phyloP scores from a whole-genome alignment of 176 grass and related monocot species.

The Aegilops sharonensis region DNA sequence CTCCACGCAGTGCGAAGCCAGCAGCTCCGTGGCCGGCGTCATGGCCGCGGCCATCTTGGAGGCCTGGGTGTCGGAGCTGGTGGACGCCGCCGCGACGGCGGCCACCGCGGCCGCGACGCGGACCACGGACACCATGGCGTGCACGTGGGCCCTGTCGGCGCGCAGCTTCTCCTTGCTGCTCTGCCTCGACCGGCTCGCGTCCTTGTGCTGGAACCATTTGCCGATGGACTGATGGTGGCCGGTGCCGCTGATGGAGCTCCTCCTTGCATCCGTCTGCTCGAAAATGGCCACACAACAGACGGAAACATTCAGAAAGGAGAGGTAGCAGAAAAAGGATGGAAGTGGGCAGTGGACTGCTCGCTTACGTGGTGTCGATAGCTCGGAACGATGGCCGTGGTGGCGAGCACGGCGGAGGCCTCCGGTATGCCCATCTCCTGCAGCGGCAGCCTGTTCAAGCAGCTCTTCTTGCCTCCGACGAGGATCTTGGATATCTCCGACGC shows the following conservation, averaged over 20 bases:
- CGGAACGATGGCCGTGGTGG: conserved; percentile 31
- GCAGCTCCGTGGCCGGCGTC: conserved; percentile 76
- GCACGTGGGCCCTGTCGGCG: conserved; percentile 63
- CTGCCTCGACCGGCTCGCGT: conserved; percentile 49
- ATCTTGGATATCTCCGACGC: conserved; percentile 83
- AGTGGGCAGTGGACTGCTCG: neutral
- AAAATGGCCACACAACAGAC: neutral
- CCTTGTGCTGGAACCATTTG: conserved; percentile 79
- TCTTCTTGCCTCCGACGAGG: conserved; percentile 49
- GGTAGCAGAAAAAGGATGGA: neutral
- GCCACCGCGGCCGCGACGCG: conserved; percentile 76
- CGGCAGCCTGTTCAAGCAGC: conserved; percentile 42
- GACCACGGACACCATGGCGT: conserved; percentile 82
- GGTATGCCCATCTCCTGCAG: conserved; percentile 60
- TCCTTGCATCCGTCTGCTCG: conserved; percentile 20
- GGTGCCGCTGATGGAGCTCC: conserved; percentile 42
- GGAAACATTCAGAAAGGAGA: neutral
- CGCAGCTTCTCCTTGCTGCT: conserved; percentile 82
- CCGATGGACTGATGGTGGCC: conserved; percentile 53
- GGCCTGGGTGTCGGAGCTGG: conserved; percentile 45
- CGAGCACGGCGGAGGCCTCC: conserved; percentile 50
- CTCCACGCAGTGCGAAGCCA: conserved; percentile 88
- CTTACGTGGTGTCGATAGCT: conserved; percentile 40
- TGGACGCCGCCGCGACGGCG: conserved; percentile 41
- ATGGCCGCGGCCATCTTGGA: conserved; percentile 72